These are phyloP conservation scores for Anthracocystis setariae DNA, from an alignment of 1,284 basidiomycete species.

Conservation along the genomic window DNA sequence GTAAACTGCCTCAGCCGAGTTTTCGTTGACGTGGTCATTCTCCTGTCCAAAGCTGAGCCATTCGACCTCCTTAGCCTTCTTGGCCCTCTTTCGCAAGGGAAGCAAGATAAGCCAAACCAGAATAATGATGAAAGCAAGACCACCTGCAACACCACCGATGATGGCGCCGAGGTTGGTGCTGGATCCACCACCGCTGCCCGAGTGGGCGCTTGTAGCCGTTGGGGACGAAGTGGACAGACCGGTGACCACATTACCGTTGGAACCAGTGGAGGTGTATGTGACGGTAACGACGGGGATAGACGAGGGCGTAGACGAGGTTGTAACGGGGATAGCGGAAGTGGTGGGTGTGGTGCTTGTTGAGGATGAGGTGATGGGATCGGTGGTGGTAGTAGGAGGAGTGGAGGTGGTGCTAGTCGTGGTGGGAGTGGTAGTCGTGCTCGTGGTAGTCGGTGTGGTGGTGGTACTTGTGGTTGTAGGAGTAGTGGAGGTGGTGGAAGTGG, in stretches of 20 bases:
- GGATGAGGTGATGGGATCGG: constrained; percentile 11
- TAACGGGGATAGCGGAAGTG: constrained; percentile 8
- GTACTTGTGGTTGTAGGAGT: not conserved
- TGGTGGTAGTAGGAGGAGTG: constrained; percentile 12
- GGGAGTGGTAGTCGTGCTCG: constrained; percentile 8
- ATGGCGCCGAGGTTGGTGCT: constrained; percentile 52
- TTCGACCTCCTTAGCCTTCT: constrained; percentile 55
- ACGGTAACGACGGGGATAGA: constrained; percentile 37
- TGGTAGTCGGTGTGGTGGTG: constrained; percentile 18
- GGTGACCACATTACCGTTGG: constrained; percentile 29
- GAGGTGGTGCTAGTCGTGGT: not conserved
- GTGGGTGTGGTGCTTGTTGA: constrained; percentile 16
- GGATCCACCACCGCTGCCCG: constrained; percentile 15
- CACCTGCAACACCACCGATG: constrained; percentile 56
- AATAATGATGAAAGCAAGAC: constrained; percentile 50
- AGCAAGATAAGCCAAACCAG: constrained; percentile 53
- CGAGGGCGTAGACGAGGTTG: constrained; percentile 12
- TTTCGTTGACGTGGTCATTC: constrained; percentile 56
- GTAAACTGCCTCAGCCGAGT: constrained; percentile 46
- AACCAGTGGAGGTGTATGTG: constrained; percentile 30
- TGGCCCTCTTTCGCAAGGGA: constrained; percentile 46
- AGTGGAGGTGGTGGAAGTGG: constrained; percentile 12
- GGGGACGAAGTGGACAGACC: constrained; percentile 29
- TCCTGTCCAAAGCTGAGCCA: constrained; percentile 56
- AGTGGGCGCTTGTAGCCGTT: constrained; percentile 3